Percentiles rank a stretch among this genome's conserved stretches.
These are phyloP conservation scores for Ophiostoma ulmi DNA, from an alignment of 2,329 filamentous ascomycete genomes.

Conservation along the genomic window DNA sequence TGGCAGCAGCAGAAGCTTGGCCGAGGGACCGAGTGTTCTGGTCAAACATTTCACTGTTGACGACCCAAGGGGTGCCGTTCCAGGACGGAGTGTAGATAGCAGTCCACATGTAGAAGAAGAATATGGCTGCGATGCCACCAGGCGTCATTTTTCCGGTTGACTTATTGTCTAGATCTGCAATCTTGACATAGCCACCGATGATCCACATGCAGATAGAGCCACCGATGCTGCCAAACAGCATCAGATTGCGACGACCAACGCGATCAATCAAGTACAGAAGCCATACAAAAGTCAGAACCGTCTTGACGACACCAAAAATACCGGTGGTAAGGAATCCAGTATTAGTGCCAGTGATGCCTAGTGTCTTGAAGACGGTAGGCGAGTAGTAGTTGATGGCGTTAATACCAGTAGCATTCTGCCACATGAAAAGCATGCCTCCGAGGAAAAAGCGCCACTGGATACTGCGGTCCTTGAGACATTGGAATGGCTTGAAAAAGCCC, in stretches of 20 bases:
- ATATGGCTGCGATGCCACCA: slow-evolving; percentile 55
- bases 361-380: slow-evolving; percentile 59
- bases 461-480: slow-evolving; percentile 49
- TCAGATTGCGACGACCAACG: slow-evolving; percentile 49
- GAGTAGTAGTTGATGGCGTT: slow-evolving; percentile 75
- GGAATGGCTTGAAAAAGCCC: slow-evolving; percentile 72
- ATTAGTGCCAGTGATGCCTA: slow-evolving; percentile 44
- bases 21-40: slow-evolving; percentile 63
- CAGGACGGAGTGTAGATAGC: slow-evolving; percentile 66
- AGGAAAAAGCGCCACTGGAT: slow-evolving; percentile 69
- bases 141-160: slow-evolving; percentile 31
- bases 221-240: slow-evolving; percentile 55
- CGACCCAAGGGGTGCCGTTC: slow-evolving; percentile 72
- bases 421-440: slow-evolving; percentile 69
- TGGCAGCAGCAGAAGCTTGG: slow-evolving; percentile 65
- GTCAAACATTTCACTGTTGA: slow-evolving; percentile 72
- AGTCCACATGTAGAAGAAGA: slow-evolving; percentile 72
- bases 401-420: slow-evolving; percentile 72
- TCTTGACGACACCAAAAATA: slow-evolving; percentile 74
- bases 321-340: slow-evolving; percentile 58
- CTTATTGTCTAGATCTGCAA: slow-evolving; percentile 40
- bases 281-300: slow-evolving; percentile 62
- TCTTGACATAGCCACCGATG: slow-evolving; percentile 56
- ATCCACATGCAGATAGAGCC: slow-evolving; percentile 59
- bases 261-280: slow-evolving; percentile 63